Evolutionary conservation across 2,329 filamentous ascomycete genomes (phyloP).

Genomic region (Fusarium siculi): DNA sequence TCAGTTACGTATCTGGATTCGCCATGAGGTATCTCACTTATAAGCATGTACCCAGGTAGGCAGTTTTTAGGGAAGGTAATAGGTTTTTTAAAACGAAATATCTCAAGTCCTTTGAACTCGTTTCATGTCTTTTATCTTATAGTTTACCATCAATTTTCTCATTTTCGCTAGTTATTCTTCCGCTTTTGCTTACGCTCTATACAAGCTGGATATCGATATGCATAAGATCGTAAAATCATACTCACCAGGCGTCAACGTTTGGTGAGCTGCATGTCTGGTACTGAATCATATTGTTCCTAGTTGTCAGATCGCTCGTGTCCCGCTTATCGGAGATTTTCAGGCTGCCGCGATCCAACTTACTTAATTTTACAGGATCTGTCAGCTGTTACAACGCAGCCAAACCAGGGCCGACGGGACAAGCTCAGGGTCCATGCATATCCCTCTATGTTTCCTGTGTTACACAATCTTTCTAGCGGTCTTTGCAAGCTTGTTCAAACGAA

Average conservation of each 20-base stretch:
- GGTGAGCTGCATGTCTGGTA: neutral
- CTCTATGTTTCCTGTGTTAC: constrained; percentile 3
- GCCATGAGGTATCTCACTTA: neutral
- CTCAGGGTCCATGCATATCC: constrained; percentile 23
- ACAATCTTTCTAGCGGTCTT: constrained; percentile 2
- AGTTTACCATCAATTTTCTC: neutral
- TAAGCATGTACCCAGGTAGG: neutral
- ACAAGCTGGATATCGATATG: neutral
- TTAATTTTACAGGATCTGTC: constrained; percentile 2
- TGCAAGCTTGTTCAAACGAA: neutral
- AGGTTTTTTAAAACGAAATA: neutral
- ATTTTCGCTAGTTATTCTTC: neutral
- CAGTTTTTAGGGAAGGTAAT: neutral
- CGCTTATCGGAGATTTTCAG: constrained; percentile 44
- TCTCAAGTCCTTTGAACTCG: neutral
- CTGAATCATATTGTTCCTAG: neutral
- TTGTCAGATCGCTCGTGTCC: constrained; percentile 21
- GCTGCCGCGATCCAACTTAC: constrained; percentile 13
- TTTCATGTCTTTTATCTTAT: neutral
- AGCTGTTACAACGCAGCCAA: constrained; percentile 5
- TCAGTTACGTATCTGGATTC: neutral
- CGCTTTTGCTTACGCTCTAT: neutral
- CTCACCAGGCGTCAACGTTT: neutral
- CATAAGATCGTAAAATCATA: neutral
- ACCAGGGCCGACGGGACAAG: constrained; percentile 19